Conservation (phyloP, 2,329 filamentous ascomycete species). For the Aspergillus ochraceoroseus region DNA sequence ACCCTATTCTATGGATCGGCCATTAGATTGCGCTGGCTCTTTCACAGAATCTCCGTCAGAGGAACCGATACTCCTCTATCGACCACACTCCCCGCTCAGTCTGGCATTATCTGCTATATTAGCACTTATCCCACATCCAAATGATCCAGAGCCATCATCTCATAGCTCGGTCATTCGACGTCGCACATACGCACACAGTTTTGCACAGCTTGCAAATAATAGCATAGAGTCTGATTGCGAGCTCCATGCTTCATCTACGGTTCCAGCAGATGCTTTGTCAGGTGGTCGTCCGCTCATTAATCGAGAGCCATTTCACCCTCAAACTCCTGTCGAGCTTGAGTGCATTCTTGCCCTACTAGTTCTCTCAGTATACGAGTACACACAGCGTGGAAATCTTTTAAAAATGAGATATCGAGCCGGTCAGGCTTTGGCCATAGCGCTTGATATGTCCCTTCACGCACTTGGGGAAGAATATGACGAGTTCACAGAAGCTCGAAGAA, state of each 20-base stretch:
- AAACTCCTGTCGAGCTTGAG: slow-evolving; percentile 41
- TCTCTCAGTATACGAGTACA: slow-evolving; percentile 46
- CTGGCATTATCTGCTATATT: slow-evolving; percentile 44
- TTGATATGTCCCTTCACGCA: slow-evolving; percentile 43
- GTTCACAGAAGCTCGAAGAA: slow-evolving; percentile 40
- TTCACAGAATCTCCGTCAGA: slow-evolving; percentile 30
- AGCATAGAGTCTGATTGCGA: slow-evolving; percentile 44
- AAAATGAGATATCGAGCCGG: slow-evolving; percentile 46
- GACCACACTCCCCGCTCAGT: slow-evolving; percentile 41
- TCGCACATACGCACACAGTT: slow-evolving; percentile 39
- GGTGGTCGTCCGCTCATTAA: slow-evolving; percentile 29
- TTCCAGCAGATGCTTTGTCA: slow-evolving; percentile 40
- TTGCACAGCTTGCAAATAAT: slow-evolving; percentile 38
- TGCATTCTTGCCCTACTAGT: slow-evolving; percentile 40
- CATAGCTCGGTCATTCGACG: slow-evolving; percentile 35
- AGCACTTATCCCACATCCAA: slow-evolving; percentile 41
- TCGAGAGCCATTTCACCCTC: slow-evolving; percentile 38
- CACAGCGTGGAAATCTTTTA: slow-evolving; percentile 43
- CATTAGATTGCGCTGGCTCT: slow-evolving; percentile 33
- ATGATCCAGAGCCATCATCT: slow-evolving; percentile 36
- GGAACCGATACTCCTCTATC: slow-evolving; percentile 32
- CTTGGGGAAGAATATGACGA: slow-evolving; percentile 32
- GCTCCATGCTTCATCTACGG: slow-evolving; percentile 37
- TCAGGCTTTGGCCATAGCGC: slow-evolving; percentile 42
- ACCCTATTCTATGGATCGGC: slow-evolving; percentile 30